phyloP scores from a whole-genome alignment of 345 rosid species.

The Litchi chinensis region DNA sequence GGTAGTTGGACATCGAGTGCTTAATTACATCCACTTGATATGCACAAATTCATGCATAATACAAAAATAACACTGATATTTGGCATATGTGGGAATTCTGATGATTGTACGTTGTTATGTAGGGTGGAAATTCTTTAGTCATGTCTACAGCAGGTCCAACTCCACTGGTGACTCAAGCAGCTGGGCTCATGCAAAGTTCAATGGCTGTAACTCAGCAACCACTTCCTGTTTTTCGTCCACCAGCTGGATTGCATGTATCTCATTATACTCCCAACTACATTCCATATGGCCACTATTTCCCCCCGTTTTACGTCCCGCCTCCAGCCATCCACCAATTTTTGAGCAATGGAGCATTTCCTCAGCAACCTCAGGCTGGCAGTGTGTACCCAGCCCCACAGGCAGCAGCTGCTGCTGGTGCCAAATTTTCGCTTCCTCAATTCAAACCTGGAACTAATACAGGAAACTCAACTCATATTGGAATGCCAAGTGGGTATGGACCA shows the following conservation, averaged over 20 bases:
- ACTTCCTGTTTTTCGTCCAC: constrained; percentile 82
- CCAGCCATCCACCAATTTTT: constrained; percentile 75
- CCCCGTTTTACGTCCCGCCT: constrained; percentile 78
- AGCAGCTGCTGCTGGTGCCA: constrained; percentile 67
- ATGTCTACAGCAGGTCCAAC: constrained; percentile 68
- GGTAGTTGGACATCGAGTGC: neutral
- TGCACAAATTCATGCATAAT: neutral
- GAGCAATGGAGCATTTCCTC: constrained; percentile 79
- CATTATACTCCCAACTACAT: constrained; percentile 86
- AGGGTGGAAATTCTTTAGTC: constrained; percentile 77
- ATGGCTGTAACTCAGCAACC: constrained; percentile 78
- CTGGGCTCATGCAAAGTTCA: constrained; percentile 84
- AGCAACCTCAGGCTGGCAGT: constrained; percentile 77
- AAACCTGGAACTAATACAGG: constrained; percentile 76
- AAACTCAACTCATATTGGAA: constrained; percentile 66
- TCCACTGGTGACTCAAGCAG: constrained; percentile 77
- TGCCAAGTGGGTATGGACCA: constrained; percentile 78
- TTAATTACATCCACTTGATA: neutral
- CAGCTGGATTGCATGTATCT: constrained; percentile 77
- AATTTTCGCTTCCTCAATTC: constrained; percentile 77
- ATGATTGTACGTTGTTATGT: constrained; percentile 39
- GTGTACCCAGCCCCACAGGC: constrained; percentile 73
- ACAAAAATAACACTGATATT: neutral
- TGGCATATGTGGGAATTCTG: constrained; percentile 14
- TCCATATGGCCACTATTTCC: constrained; percentile 74